Base-by-base conservation (phyloP, 192 early-diverging fungal genomes). In the Linnemannia hyalina region DNA sequence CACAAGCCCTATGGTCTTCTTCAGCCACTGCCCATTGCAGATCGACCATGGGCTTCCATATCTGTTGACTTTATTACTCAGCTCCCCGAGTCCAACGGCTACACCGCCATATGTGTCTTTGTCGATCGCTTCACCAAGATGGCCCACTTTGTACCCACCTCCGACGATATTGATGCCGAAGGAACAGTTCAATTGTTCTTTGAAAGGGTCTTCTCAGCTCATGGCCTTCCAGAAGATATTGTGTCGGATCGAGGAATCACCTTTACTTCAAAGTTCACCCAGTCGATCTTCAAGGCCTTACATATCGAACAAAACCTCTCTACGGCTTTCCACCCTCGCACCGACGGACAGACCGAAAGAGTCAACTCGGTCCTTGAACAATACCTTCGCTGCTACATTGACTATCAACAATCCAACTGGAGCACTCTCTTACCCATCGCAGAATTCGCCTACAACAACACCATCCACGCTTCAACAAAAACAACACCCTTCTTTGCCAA, bases 381-480 rank as follows among this genome's bases (percentile, higher is more conserved):
- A 15, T 78, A 87, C 49, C 89, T 93, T 4, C 55, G 90, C 0
- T 74, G 75, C 15, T 91, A 68, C 36, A 75, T 83, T 16, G 80
- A 85, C 60, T 81, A 87, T 32, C 60, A 78, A 10, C 89, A 91
- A 75, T 42, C 52, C 26, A 65, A 93, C 82, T 93, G 93, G 91
- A 35, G 63, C 8, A 36, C 40, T 0, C 75, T 90, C 35, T 74
- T 94, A 2, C 88, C 83, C 0, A 20, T 83, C 0, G 90, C 87
- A 1, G 90, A 92, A 46, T 90, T 92, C 49, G 80, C 88, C 0
- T 93, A 92, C 88, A 94, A 93, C 73, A 89, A 91, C 73, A 70
- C 91, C 1, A 29, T 38, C 9, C 74, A 82, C 29, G 35, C 78
- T 1, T 42, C 77, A 0, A 90, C 82, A 16, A 76, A 81, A 15